These are phyloP conservation scores for Rhipidocladum racemiflorum DNA, from an alignment of 176 grass and related monocot species.

Conservation along the genomic window DNA sequence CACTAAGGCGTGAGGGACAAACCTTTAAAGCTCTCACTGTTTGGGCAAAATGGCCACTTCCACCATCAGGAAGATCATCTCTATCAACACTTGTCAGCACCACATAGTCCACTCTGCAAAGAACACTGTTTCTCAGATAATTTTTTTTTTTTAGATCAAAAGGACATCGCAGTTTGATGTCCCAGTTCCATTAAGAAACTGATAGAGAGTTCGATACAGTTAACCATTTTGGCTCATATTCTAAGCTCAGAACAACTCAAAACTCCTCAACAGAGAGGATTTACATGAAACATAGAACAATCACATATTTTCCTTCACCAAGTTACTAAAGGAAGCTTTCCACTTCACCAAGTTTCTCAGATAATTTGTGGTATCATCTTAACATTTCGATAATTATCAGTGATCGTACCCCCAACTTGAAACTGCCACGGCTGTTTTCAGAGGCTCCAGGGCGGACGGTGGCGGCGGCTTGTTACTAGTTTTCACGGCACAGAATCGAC, in stretches of 20 bases:
- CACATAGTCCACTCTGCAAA: constrained; percentile 81
- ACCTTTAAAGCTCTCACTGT: constrained; percentile 86
- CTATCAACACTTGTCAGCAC: constrained; percentile 91
- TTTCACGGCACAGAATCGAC: constrained; percentile 88
- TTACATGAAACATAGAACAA: too few relatives aligned
- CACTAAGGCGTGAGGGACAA: neutral
- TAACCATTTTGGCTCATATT: too few relatives aligned
- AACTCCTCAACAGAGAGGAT: too few relatives aligned
- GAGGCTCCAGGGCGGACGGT: constrained; percentile 61
- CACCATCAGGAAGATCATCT: constrained; percentile 85
- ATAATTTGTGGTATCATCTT: neutral
- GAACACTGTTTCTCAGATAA: constrained; percentile 12
- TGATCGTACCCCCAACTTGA: constrained; percentile 65
- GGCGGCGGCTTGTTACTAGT: constrained; percentile 66
- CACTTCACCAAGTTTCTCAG: too few relatives aligned
- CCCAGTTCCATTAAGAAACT: too few relatives aligned
- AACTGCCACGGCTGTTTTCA: constrained; percentile 69
- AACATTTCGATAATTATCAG: neutral
- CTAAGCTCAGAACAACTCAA: too few relatives aligned
- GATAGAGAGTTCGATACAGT: too few relatives aligned
- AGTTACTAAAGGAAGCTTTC: too few relatives aligned
- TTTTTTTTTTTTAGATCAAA: too few relatives aligned
- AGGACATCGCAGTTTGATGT: too few relatives aligned
- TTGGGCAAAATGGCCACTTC: constrained; percentile 80
- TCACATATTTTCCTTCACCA: too few relatives aligned